Evolutionary conservation across 1,284 basidiomycete species (phyloP).

Genomic region (Boletus mariae): DNA sequence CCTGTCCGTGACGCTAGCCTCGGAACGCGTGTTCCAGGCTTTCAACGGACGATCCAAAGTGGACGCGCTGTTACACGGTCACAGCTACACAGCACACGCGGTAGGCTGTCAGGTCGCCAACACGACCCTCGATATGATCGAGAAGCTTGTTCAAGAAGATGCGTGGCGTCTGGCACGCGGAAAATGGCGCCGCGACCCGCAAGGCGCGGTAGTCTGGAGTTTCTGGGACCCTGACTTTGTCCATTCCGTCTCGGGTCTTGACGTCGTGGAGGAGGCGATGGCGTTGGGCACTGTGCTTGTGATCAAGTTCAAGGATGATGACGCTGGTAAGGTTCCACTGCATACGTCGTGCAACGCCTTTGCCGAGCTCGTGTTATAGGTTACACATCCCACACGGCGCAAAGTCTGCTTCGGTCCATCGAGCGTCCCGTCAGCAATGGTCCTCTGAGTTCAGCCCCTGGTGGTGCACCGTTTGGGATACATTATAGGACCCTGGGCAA

Average conservation of each 20-base stretch:
- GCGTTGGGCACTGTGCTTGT: slow-evolving; percentile 86
- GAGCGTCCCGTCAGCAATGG: slow-evolving; percentile 22
- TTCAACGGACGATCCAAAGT: slow-evolving; percentile 78
- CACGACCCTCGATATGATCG: slow-evolving; percentile 70
- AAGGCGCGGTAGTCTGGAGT: slow-evolving; percentile 62
- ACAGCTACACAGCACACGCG: slow-evolving; percentile 92
- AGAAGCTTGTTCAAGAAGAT: slow-evolving; percentile 39
- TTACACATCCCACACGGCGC: slow-evolving; percentile 75
- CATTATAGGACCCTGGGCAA: slow-evolving; percentile 91
- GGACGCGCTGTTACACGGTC: slow-evolving; percentile 89
- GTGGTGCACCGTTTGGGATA: slow-evolving; percentile 64
- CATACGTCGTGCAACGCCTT: background rate
- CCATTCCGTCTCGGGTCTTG: slow-evolving; percentile 53
- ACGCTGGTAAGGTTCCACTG: slow-evolving; percentile 44
- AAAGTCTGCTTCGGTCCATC: slow-evolving; percentile 53
- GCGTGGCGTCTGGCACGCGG: slow-evolving; percentile 41
- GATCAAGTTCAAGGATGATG: slow-evolving; percentile 67
- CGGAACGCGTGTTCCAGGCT: slow-evolving; percentile 73
- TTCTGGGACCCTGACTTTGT: slow-evolving; percentile 85
- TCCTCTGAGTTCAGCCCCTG: slow-evolving; percentile 44
- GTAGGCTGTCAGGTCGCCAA: slow-evolving; percentile 91
- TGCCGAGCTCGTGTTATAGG: slow-evolving; percentile 39
- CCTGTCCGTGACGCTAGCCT: slow-evolving; percentile 81
- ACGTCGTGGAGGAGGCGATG: slow-evolving; percentile 74
- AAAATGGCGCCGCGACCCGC: slow-evolving; percentile 31